A percentile compares a stretch with the other conserved stretches of the same genome.
Conservation (phyloP, 2,329 filamentous ascomycete genomes). For the Paraconiothyrium brasiliense region DNA sequence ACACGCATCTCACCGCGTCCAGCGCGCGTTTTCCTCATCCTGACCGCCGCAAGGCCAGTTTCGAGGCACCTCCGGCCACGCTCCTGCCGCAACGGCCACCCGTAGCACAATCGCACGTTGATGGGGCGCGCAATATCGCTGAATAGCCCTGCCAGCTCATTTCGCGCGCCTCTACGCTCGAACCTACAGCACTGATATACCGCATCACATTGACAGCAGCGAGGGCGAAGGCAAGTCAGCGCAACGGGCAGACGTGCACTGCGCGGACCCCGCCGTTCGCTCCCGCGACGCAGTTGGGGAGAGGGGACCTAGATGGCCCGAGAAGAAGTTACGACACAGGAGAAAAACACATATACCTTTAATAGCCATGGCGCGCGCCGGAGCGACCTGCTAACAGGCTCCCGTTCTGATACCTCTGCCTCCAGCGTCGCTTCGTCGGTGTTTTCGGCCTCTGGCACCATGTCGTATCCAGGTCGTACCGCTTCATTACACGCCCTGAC, state of each 20-base stretch:
- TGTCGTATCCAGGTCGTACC: constrained; percentile 65
- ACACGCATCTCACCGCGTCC: constrained; percentile 37
- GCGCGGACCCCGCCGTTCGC: constrained; percentile 35
- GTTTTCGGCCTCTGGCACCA: constrained; percentile 67
- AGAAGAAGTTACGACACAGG: constrained; percentile 23
- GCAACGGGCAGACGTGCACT: constrained; percentile 38
- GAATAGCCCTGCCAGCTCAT: constrained; percentile 61
- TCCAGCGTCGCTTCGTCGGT: constrained; percentile 76
- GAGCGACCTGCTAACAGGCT: constrained; percentile 74
- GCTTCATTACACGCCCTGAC: constrained; percentile 66
- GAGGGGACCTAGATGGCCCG: constrained; percentile 20
- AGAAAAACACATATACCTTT: constrained; percentile 29
- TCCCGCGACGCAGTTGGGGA: constrained; percentile 21
- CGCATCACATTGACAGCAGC: constrained; percentile 66
- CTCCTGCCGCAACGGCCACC: constrained; percentile 19
- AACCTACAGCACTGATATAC: constrained; percentile 79
- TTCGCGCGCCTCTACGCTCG: constrained; percentile 80
- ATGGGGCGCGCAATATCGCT: constrained; percentile 38
- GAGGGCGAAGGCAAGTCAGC: constrained; percentile 29
- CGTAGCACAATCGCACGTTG: constrained; percentile 32
- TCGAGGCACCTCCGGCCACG: constrained; percentile 28
- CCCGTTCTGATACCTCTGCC: constrained; percentile 77
- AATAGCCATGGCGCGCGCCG: constrained; percentile 43
- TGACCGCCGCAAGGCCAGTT: constrained; percentile 30
- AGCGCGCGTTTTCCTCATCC: constrained; percentile 38